Base-by-base conservation (phyloP, 805 yeast species). In the Candida tallmaniae region DNA sequence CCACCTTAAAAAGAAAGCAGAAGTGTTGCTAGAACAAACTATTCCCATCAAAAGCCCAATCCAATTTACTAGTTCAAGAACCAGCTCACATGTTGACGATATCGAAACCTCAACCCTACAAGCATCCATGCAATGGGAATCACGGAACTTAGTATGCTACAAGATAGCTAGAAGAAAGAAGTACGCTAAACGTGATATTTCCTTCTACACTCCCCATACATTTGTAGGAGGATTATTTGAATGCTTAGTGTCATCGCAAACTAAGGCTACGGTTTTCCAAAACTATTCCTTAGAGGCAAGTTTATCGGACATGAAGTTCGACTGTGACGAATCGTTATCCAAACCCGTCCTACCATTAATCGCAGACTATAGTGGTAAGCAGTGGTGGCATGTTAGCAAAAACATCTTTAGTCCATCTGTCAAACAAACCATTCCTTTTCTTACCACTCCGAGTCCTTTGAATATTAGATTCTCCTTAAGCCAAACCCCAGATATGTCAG, bases 191-290 rank as follows among this genome's bases (percentile, higher is more conserved):
- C 58, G 76, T 32, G 54, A 65, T 19, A 32, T 68, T 8, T 64
- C 72, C 1, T 48, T 76, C 5, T 78, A 65, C 46, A 57, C 74
- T 11, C 85, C 87, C 0, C 60, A 67, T 13, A 68, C 77, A 0
- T 73, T 74, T 57, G 73, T 83, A 2, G 90, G 89, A 5, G 87
- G 78, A 0, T 44, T 82, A 2, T 83, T 69, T 51, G 66, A 67
- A 35, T 77, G 83, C 46, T 56, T 66, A 9, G 38, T 70, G 1
- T 46, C 66, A 2, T 38, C 47, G 13, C 54, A 48, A 1, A 44
- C 42, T 4, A 65, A 60, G 36, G 29, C 23, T 14, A 28, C 39
- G 32, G 19, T 55, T 46, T 32, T 47, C 51, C 37, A 41, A 34
- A 19, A 39, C 26, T 41, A 49, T 18, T 20, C 36, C 7, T 35